Base-by-base conservation (phyloP, 2,329 filamentous ascomycete genomes). In the Penicillium sp. region DNA sequence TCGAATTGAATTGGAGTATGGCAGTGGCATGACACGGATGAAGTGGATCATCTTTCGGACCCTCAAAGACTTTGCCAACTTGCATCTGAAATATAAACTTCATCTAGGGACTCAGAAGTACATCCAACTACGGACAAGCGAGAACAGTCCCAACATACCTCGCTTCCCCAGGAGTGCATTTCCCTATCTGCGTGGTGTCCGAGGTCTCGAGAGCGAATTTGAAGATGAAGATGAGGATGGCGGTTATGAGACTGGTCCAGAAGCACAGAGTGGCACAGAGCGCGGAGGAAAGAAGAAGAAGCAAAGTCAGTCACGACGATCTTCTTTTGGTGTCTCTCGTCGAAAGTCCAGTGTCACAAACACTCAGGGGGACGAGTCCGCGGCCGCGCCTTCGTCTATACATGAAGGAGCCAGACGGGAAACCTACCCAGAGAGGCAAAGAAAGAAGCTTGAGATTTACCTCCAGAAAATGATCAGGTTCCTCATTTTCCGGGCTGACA, bases 401-500 rank as follows among this genome's bases (percentile, higher is more conserved):
- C 50, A 57, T 32, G 62, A 59, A 58, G 60, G 57, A 26, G 58
- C 60, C 4, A 60, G 69, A 43, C 71, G 67, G 47, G 73, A 78
- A 38, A 68, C 70, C 2, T 93, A 90, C 52, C 78, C 86, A 27
- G 86, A 93, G 52, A 80, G 78, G 45, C 89, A 95, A 64, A 79
- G 90, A 39, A 83, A 80, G 53, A 86, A 85, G 59, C 71, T 98
- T 20, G 92, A 96, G 60, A 80, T 80, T 32, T 98, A 98, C 60
- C 70, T 98, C 13, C 86, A 90, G 48, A 84, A 90, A 55, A 87
- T 96, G 80, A 90, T 96, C 43, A 81, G 86, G 37, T 96, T 90
- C 77, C 79, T 98, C 54, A 96, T 98, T 66, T 98, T 98, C 67
- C 80, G 90, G 30, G 82, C 92, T 5, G 90, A 96, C 64, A 95